A percentile compares a stretch with the other conserved stretches of the same genome.
Evolutionary conservation across 2,329 filamentous ascomycete genomes (phyloP).

Genomic region (Myriosclerotinia scirpicola): DNA sequence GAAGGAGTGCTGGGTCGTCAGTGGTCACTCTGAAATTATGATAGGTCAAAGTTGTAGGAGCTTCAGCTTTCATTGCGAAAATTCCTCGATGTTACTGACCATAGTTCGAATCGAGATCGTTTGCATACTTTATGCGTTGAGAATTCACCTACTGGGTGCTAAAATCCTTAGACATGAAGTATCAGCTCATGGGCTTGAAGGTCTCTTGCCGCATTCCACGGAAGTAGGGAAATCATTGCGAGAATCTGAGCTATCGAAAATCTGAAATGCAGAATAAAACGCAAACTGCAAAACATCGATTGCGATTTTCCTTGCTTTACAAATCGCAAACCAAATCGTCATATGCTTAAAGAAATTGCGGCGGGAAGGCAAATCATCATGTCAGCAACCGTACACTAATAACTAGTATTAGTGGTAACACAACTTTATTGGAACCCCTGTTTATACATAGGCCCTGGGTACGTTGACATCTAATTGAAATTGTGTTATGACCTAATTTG

Average conservation of each 20-base stretch:
- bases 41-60: neutral
- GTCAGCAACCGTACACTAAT: neutral
- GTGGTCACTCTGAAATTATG: neutral
- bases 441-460: constrained; percentile 1
- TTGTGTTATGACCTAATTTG: neutral
- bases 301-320: neutral
- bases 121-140: neutral
- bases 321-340: neutral
- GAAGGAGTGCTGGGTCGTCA: neutral
- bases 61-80: neutral
- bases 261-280: neutral
- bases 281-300: neutral
- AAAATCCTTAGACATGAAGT: constrained; percentile 7
- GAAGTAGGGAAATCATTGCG: neutral
- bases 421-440: neutral
- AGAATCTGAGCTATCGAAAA: constrained; percentile 14
- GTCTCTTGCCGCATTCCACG: neutral
- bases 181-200: neutral
- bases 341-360: neutral
- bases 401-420: neutral
- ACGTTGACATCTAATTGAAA: too few species aligned
- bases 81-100: neutral
- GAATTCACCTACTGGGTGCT: constrained; percentile 1
- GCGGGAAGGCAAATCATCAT: neutral
- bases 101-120: neutral